Evolutionary conservation across 306 rosid genomes (phyloP), one percentile per base, ranked within the genome.

Genomic region (Fragaria ananassa): DNA sequence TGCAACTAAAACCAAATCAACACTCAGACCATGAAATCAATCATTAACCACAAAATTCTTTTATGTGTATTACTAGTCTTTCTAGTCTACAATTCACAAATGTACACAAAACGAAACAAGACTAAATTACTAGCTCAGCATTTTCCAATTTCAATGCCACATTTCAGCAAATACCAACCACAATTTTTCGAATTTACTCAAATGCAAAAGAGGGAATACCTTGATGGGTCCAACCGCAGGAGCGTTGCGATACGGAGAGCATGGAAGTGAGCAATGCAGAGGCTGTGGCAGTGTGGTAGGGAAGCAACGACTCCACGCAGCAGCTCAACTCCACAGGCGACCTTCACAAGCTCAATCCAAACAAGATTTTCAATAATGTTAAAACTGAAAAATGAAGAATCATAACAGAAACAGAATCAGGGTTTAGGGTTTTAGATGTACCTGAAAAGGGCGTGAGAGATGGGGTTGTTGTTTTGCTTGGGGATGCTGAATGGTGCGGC

Each of bases 181-280:
- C 5, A 8, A 54, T 18, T 13, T 10, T 27, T 3, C 15, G 15
- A 65, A 64, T 29, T 11, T 15, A 27, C 10, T 61, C 23, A 47
- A 37, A 29, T 23, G 21, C 44, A 42, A 35, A 61, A 29, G 27
- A 70, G 62, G 71, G 64, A 79, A 39, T 86, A 95, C 97, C 97
- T 88, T 95, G 93, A 57, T 88, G 78, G 58, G 87, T 90, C 98
- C 97, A 92, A 80, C 87, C 88, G 56, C 78, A 86, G 8, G 88
- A 83, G 53, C 94, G 87, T 81, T 84, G 80, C 80, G 97, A 90
- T 11, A 85, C 93, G 35, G 93, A 88, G 42, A 95, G 93, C 97
- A 89, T 88, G 35, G 97, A 95, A 65, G 86, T 92, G 75, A 95
- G 87, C 86, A 95, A 88, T 73, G 99, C 96, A 37, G 97, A 92